These are phyloP conservation scores for Malus sieversii DNA, from an alignment of 306 rosid genomes.

Conservation along the genomic window DNA sequence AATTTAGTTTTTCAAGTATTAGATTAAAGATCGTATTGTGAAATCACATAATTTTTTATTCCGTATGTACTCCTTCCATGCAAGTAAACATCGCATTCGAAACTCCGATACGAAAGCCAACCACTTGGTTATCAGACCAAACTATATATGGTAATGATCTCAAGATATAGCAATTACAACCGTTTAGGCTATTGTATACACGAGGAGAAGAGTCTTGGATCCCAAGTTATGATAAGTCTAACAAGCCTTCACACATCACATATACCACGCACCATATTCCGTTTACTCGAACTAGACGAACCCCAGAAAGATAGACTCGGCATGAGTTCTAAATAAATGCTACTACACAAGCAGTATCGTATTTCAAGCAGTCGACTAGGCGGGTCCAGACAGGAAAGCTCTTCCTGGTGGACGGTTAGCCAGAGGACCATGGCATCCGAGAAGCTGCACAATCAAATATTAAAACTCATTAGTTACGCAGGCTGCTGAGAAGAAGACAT, in stretches of 20 bases:
- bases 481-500: not conserved
- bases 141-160: no score
- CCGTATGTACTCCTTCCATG: no score
- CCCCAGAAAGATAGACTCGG: not conserved
- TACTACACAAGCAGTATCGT: not conserved
- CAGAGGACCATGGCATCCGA: conserved; percentile 71
- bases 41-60: no score
- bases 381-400: conserved; percentile 29
- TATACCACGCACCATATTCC: not conserved
- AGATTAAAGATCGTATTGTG: no score
- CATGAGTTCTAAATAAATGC: not conserved
- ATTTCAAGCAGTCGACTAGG: conserved; percentile 15
- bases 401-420: conserved; percentile 50
- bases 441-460: conserved; percentile 45
- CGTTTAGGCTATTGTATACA: not conserved
- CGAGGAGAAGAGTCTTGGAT: not conserved
- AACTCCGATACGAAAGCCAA: no score
- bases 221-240: not conserved
- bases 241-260: not conserved
- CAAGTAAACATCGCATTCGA: no score
- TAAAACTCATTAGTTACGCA: not conserved
- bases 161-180: no score
- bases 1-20: no score
- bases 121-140: no score
- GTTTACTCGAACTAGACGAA: not conserved